phyloP scores from a whole-genome alignment of 306 rosid genomes.

The Calophaca sinica region DNA sequence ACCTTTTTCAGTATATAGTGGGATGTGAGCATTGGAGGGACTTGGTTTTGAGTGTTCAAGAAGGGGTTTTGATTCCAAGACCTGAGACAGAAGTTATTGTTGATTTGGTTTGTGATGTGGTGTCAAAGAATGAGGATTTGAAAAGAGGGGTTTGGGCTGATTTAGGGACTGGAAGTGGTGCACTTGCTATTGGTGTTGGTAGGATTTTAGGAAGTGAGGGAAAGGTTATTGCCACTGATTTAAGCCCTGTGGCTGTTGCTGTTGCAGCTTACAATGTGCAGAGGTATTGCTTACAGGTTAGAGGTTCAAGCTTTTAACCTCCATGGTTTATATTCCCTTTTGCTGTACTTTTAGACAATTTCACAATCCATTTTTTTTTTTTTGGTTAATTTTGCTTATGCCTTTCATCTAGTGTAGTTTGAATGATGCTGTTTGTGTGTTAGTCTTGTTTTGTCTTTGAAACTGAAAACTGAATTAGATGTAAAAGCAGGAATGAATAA shows the following conservation, averaged over 20 bases:
- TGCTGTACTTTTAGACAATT: neutral
- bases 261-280: slow-evolving; percentile 73
- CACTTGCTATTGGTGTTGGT: slow-evolving; percentile 73
- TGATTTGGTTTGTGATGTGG: slow-evolving; percentile 62
- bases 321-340: neutral
- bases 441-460: no score
- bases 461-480: no score
- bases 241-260: slow-evolving; percentile 64
- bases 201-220: slow-evolving; percentile 55
- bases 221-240: slow-evolving; percentile 72
- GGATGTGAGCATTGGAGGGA: slow-evolving; percentile 97
- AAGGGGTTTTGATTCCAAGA: slow-evolving; percentile 86
- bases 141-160: slow-evolving; percentile 78
- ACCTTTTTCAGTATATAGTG: slow-evolving; percentile 85
- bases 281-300: slow-evolving; percentile 83
- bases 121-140: slow-evolving; percentile 58
- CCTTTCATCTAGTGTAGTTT: no score
- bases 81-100: slow-evolving; percentile 79
- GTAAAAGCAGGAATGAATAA: no score
- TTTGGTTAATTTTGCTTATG: no score
- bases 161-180: slow-evolving; percentile 92
- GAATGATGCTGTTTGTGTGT: no score
- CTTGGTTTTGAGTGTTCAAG: slow-evolving; percentile 76
- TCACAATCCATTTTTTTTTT: no score
- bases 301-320: slow-evolving; percentile 43